Conservation (phyloP, 305 asterid species). For the Vinca major region DNA sequence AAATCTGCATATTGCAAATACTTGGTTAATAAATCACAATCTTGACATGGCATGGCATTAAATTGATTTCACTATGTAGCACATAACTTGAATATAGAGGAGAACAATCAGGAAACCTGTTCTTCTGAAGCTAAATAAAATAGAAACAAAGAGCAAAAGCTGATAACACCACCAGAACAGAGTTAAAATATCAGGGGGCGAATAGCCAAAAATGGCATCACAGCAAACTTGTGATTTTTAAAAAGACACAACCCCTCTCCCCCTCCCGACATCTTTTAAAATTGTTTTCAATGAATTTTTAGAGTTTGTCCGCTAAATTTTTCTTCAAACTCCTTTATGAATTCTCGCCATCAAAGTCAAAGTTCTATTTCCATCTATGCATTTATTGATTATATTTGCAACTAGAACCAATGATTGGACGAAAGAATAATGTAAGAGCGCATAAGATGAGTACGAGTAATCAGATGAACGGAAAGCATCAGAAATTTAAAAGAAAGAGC, state of each 20-base stretch:
- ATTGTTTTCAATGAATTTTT: too few relatives aligned
- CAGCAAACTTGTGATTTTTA: neutral
- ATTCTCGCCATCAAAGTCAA: too few relatives aligned
- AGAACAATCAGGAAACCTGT: neutral
- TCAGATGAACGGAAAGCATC: too few relatives aligned
- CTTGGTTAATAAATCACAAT: neutral
- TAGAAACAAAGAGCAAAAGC: neutral
- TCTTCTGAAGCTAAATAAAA: neutral
- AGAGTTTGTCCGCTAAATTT: too few relatives aligned
- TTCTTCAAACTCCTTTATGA: too few relatives aligned
- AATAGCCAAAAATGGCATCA: neutral
- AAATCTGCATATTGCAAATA: slow-evolving; percentile 17
- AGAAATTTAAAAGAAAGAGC: too few relatives aligned
- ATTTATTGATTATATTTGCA: neutral
- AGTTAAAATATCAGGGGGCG: neutral
- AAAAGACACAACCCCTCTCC: neutral
- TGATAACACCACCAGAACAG: neutral
- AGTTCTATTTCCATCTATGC: too few relatives aligned
- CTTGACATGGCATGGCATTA: neutral
- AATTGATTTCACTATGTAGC: neutral
- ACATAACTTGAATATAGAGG: neutral
- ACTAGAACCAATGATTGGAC: neutral
- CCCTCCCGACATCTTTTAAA: too few relatives aligned
- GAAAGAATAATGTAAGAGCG: neutral
- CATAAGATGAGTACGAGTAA: too few relatives aligned